Evolutionary conservation across 2,329 filamentous ascomycete species (phyloP).

Genomic region (Fusarium piperis): DNA sequence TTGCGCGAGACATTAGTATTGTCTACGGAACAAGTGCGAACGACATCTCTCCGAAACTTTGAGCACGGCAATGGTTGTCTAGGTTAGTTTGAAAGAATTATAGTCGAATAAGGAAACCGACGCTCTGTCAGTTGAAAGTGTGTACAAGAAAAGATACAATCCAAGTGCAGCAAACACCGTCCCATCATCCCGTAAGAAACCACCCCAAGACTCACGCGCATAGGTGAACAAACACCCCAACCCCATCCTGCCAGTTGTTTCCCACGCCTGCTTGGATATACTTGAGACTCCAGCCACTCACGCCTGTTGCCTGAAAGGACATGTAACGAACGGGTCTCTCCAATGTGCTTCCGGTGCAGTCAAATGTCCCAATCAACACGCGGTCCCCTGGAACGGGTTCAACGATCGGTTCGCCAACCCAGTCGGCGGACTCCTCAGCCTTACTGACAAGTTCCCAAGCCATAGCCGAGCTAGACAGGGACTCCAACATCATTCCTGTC

Average conservation of each 20-base stretch:
- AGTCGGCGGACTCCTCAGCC: neutral
- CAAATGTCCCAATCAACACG: slow-evolving; percentile 6
- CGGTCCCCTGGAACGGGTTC: slow-evolving; percentile 4
- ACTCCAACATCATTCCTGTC: slow-evolving; percentile 8
- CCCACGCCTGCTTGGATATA: slow-evolving; percentile 3
- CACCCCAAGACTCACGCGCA: neutral
- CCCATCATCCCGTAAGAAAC: neutral
- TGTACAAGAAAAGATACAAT: slow-evolving; percentile 2
- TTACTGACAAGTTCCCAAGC: slow-evolving; percentile 4
- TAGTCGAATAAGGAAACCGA: neutral
- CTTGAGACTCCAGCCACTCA: slow-evolving; percentile 8
- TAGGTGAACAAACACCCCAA: slow-evolving; percentile 7
- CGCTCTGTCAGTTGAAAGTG: neutral
- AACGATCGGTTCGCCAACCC: neutral
- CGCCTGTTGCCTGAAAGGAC: slow-evolving; percentile 1
- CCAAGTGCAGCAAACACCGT: neutral
- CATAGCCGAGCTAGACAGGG: slow-evolving; percentile 7
- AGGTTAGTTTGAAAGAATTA: neutral
- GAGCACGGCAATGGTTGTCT: neutral
- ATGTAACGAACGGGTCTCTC: neutral
- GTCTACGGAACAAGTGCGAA: slow-evolving; percentile 47
- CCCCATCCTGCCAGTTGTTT: slow-evolving; percentile 8
- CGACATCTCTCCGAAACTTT: slow-evolving; percentile 37
- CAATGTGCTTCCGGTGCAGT: neutral
- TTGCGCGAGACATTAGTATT: slow-evolving; percentile 47